Evolutionary conservation across 306 rosid genomes (phyloP), one percentile per base, ranked within the genome.

Genomic region (Crotalaria pallida): DNA sequence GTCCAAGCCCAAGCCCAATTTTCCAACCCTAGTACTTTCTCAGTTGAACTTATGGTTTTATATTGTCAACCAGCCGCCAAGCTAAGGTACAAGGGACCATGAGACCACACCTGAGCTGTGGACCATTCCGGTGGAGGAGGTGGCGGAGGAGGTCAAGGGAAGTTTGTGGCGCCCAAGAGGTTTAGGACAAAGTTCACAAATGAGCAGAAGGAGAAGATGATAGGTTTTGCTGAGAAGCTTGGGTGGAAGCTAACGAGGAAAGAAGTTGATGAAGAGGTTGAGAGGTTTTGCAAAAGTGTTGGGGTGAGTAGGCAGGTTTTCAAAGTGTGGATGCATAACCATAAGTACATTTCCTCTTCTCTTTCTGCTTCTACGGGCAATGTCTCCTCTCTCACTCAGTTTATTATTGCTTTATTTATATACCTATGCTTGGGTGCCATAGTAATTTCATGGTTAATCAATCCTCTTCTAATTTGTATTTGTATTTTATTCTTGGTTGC

Each of bases 271-370:
- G 96, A 84, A 17, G 95, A 90, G 79, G 83, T 90, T 0, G 90
- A 88, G 68, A 86, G 87, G 65, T 90, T 90, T 57, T 90, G 96
- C 58, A 68, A 76, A 43, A 84, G 92, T 8, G 55, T 90, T 56
- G 96, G 95, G 3, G 80, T 90, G 1, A 84, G 80, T 51, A 75
- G 95, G 55, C 95, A 88, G 41, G 92, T 90, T 18, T 90, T 90
- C 79, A 90, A 90, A 79, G 96, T 90, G 3, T 90, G 96, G 96
- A 90, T 88, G 96, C 96, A 88, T 75, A 90, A 90, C 45, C 96
- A 90, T 57, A 90, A 90, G 88, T 84, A 86, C 58, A 67, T 80
- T 53, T 76, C 81, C 2, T 83, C 84, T 3, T 71, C 83, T 2
- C 79, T 89, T 27, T 73, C 86, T 64, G 78, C 80, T 1, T 83